Evolutionary conservation across 2,329 filamentous ascomycete species (phyloP).

Genomic region (Fusarium ramigenum): DNA sequence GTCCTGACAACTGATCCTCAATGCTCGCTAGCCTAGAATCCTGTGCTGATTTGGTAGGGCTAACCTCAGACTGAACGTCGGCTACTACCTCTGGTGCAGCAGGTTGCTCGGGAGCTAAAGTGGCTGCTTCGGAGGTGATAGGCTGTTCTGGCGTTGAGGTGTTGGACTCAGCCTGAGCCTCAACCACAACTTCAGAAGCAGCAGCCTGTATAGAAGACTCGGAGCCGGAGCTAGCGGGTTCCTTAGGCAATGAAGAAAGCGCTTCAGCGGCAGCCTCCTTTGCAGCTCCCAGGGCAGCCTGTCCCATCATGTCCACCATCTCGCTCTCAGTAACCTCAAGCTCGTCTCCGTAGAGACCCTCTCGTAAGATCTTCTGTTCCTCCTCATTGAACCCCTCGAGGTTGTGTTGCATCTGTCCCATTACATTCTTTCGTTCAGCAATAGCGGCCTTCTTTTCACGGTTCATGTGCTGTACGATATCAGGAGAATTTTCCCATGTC

Average conservation of each 20-base stretch:
- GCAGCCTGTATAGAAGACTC: not conserved
- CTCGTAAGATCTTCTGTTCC: constrained; percentile 48
- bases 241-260: not conserved
- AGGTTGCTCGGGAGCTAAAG: not conserved
- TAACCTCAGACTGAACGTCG: not conserved
- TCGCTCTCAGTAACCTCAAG: constrained; percentile 49
- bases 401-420: constrained; percentile 49
- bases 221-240: not conserved
- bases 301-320: constrained; percentile 49
- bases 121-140: not conserved
- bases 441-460: constrained; percentile 45
- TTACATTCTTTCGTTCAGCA: constrained; percentile 48
- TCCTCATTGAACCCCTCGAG: constrained; percentile 51
- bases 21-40: constrained; percentile 25
- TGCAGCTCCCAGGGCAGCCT: constrained; percentile 28
- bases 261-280: constrained; percentile 20
- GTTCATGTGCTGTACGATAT: constrained; percentile 54
- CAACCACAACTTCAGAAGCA: not conserved
- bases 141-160: not conserved
- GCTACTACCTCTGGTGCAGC: not conserved
- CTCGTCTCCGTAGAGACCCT: constrained; percentile 40
- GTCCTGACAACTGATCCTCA: constrained; percentile 33
- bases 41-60: not conserved
- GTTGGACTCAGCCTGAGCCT: constrained; percentile 1
- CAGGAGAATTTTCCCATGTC: constrained; percentile 65